These are phyloP conservation scores for Suhomyces yuchorum DNA, from an alignment of 1,139 yeast genomes.

Conservation along the genomic window DNA sequence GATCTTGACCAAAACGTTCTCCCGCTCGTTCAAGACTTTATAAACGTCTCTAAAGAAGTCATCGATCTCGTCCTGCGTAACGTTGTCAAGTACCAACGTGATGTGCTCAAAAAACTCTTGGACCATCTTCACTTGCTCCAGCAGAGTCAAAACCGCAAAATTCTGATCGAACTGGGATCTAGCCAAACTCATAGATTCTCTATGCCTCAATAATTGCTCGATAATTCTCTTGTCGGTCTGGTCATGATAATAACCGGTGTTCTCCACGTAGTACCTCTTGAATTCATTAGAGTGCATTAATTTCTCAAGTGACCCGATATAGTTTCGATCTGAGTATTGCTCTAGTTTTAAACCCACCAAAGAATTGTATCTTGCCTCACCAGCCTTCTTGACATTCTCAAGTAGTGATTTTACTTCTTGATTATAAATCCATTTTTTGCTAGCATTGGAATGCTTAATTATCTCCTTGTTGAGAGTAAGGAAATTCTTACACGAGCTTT, in stretches of 20 bases:
- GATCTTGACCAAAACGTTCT: constrained; percentile 10
- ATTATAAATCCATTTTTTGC: constrained; percentile 5
- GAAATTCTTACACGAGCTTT: constrained; percentile 4
- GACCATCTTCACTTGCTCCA: constrained; percentile 17
- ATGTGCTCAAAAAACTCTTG: constrained; percentile 14
- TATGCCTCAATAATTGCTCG: constrained; percentile 11
- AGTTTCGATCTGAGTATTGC: constrained; percentile 9
- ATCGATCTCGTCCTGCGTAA: constrained; percentile 19
- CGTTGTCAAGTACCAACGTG: constrained; percentile 18
- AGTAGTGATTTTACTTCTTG: constrained; percentile 1
- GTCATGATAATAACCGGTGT: constrained; percentile 17
- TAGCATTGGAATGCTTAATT: background rate
- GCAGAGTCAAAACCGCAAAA: constrained; percentile 18
- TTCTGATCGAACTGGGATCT: constrained; percentile 26
- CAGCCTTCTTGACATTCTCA: constrained; percentile 9
- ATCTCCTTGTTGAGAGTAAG: constrained; percentile 11
- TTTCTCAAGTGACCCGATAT: constrained; percentile 2
- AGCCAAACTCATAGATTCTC: constrained; percentile 16
- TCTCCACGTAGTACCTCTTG: constrained; percentile 21
- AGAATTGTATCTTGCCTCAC: constrained; percentile 11
- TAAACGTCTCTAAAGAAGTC: constrained; percentile 9
- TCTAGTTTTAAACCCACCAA: constrained; percentile 9
- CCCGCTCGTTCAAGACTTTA: constrained; percentile 10
- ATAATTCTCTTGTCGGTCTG: constrained; percentile 9
- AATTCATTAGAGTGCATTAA: constrained; percentile 19